phyloP scores from a whole-genome alignment of 306 rosid species.

The Corylus avellana region DNA sequence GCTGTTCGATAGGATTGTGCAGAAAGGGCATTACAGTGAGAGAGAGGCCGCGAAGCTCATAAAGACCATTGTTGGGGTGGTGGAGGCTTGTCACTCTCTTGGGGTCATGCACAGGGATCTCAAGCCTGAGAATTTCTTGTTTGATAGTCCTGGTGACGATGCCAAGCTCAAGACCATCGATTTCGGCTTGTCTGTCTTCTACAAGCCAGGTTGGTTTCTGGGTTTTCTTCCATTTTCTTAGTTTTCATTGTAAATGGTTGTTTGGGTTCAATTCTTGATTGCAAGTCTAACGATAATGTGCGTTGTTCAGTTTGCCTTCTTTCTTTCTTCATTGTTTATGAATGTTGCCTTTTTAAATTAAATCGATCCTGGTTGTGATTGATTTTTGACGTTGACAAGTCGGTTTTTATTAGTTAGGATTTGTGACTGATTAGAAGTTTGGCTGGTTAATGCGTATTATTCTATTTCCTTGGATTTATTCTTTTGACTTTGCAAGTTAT shows the following conservation, averaged over 20 bases:
- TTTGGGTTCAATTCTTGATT: slow-evolving; percentile 1
- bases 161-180: slow-evolving; percentile 82
- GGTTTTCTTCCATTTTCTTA: not conserved
- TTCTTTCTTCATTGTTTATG: not conserved
- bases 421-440: not conserved
- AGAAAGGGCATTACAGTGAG: slow-evolving; percentile 87
- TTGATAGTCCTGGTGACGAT: slow-evolving; percentile 67
- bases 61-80: slow-evolving; percentile 79
- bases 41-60: slow-evolving; percentile 77
- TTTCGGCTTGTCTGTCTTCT: slow-evolving; percentile 81
- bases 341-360: not conserved
- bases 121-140: slow-evolving; percentile 93
- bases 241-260: not conserved
- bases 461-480: not conserved
- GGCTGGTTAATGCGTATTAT: not conserved
- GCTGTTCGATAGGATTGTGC: slow-evolving; percentile 82
- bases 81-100: slow-evolving; percentile 83
- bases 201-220: slow-evolving; percentile 69
- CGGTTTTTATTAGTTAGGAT: not conserved
- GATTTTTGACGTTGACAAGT: not conserved
- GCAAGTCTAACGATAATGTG: not conserved
- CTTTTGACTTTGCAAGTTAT: not conserved
- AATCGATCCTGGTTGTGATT: not conserved
- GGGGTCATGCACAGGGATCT: slow-evolving; percentile 97
- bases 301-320: not conserved